A percentile compares a stretch with the other conserved stretches of the same genome.
Conservation (phyloP, 495 filamentous ascomycete genomes). For the Beverwykella pulmonaria region DNA sequence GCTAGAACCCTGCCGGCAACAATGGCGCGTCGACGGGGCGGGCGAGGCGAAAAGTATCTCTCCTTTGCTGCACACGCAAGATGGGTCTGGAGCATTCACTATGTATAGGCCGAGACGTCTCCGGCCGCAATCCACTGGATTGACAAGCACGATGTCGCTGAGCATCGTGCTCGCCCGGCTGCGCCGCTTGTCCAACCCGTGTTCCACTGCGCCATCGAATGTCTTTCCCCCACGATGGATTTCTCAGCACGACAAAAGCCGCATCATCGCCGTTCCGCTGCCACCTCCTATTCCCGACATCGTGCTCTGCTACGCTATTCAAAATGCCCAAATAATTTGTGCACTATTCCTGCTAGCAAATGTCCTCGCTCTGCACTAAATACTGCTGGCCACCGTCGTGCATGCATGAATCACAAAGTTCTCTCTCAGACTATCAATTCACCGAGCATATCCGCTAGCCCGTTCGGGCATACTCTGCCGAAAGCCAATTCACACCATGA, state of each 20-base stretch:
- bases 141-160: slow-evolving; percentile 6
- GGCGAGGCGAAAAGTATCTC: background rate
- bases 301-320: background rate
- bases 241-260: background rate
- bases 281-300: background rate
- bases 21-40: background rate
- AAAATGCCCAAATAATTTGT: background rate
- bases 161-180: background rate
- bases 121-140: background rate
- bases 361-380: background rate
- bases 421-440: background rate
- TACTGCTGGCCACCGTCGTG: background rate
- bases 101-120: background rate
- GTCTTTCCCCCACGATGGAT: background rate
- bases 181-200: background rate
- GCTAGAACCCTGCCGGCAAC: slow-evolving; percentile 1
- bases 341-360: background rate
- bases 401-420: background rate
- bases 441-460: background rate
- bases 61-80: background rate
- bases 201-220: background rate
- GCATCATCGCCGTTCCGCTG: background rate
- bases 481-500: background rate
- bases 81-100: background rate
- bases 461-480: background rate